These are phyloP conservation scores for Aureobasidium sp. DNA, from an alignment of 2,329 filamentous ascomycete species.

Conservation along the genomic window DNA sequence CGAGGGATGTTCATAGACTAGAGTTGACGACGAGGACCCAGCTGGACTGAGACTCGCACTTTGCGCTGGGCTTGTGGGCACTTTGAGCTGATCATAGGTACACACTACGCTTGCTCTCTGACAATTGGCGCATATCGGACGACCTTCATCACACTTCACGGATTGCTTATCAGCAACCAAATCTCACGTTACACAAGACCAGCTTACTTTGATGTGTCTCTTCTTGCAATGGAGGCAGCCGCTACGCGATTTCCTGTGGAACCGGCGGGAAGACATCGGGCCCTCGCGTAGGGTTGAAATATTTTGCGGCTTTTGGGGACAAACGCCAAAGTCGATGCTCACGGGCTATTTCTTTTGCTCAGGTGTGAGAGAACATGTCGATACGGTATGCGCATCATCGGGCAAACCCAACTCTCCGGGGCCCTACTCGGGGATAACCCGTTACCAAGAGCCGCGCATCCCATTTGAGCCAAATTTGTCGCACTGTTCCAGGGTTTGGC, in stretches of 20 bases:
- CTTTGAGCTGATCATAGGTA: constrained; percentile 13
- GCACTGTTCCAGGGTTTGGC: background rate
- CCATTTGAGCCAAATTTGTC: background rate
- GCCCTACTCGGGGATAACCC: background rate
- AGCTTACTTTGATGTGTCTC: constrained; percentile 22
- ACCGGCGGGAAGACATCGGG: constrained; percentile 20
- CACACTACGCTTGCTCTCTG: constrained; percentile 19
- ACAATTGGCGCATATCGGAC: constrained; percentile 21
- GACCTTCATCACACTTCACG: constrained; percentile 21
- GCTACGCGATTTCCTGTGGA: constrained; percentile 21
- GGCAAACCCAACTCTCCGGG: background rate
- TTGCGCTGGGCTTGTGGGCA: background rate
- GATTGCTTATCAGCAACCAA: background rate
- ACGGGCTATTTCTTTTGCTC: background rate
- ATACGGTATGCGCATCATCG: background rate
- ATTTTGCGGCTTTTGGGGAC: background rate
- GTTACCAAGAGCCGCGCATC: background rate
- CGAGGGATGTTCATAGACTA: background rate
- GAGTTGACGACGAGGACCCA: constrained; percentile 1
- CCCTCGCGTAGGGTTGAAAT: background rate
- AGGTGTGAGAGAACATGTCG: background rate
- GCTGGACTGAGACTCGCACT: background rate
- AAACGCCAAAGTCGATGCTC: background rate
- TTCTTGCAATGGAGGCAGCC: constrained; percentile 22
- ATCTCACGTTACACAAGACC: background rate